These are phyloP conservation scores for Aspergillus clavatus DNA, from an alignment of 2,329 filamentous ascomycete genomes.

Conservation along the genomic window DNA sequence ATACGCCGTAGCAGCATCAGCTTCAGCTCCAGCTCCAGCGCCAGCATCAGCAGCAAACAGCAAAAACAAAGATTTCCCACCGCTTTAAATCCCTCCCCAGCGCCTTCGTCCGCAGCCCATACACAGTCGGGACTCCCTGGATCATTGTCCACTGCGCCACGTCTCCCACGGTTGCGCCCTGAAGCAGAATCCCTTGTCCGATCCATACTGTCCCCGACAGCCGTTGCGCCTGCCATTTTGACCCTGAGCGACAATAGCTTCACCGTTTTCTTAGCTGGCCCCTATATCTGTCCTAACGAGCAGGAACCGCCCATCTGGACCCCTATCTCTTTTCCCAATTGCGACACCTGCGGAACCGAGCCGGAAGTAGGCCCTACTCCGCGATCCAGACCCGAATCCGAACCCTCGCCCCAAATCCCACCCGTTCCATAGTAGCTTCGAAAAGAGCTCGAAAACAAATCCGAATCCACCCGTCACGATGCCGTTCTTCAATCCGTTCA, in stretches of 20 bases:
- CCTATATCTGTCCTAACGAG: no score
- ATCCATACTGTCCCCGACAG: neutral
- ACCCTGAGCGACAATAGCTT: conserved; percentile 1
- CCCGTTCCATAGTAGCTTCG: conserved; percentile 15
- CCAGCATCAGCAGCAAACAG: no score
- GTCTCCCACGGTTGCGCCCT: neutral
- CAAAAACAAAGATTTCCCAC: neutral
- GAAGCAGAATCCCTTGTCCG: neutral
- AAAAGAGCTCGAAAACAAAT: no score
- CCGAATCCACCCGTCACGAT: conserved; percentile 15
- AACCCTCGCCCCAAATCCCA: conserved; percentile 5
- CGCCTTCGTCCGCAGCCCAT: no score
- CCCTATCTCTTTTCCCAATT: conserved; percentile 9
- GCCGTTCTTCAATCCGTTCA: conserved; percentile 46
- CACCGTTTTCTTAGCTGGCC: no score
- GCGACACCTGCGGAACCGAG: conserved; percentile 3
- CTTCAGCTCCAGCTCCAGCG: conserved; percentile 2
- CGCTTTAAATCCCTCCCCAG: neutral
- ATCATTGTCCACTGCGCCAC: conserved; percentile 1
- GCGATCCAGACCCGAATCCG: neutral
- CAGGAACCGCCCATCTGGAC: no score
- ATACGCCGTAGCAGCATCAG: conserved; percentile 10
- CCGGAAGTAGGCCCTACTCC: conserved; percentile 8
- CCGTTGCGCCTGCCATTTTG: conserved; percentile 8
- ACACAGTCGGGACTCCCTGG: neutral